Conservation (phyloP, 441 rosid species). For the Lepidium campestre region DNA sequence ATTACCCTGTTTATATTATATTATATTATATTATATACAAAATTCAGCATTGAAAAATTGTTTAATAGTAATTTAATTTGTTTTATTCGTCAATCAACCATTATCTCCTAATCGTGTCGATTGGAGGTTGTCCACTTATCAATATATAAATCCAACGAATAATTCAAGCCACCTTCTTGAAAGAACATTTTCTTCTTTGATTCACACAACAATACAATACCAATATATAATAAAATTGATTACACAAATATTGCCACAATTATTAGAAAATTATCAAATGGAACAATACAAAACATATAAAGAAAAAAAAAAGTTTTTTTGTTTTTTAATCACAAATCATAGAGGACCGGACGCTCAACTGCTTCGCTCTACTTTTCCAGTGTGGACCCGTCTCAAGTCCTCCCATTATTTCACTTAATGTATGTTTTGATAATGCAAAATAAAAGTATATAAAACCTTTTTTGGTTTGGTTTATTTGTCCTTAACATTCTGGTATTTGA, state of each 20-base stretch:
- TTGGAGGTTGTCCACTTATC: neutral
- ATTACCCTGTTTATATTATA: neutral
- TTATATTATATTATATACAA: neutral
- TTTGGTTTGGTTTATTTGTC: neutral
- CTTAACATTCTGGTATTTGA: slow-evolving; percentile 54
- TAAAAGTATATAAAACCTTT: neutral
- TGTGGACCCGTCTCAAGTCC: slow-evolving; percentile 30
- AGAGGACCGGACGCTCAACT: slow-evolving; percentile 32
- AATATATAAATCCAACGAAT: neutral
- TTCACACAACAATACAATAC: slow-evolving; percentile 14
- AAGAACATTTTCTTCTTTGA: neutral
- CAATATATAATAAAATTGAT: neutral
- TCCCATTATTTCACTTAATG: slow-evolving; percentile 17
- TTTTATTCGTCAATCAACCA: neutral
- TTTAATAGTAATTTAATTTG: neutral
- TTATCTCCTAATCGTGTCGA: neutral
- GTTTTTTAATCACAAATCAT: slow-evolving; percentile 18
- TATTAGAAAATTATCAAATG: slow-evolving; percentile 4
- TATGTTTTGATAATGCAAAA: neutral
- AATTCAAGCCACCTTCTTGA: neutral
- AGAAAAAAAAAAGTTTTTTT: neutral
- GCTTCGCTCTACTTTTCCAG: slow-evolving; percentile 15
- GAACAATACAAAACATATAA: slow-evolving; percentile 1
- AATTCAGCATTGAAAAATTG: neutral
- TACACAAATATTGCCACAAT: slow-evolving; percentile 5